Evolutionary conservation across 345 rosid genomes (phyloP).

Genomic region (Citrus maxima): DNA sequence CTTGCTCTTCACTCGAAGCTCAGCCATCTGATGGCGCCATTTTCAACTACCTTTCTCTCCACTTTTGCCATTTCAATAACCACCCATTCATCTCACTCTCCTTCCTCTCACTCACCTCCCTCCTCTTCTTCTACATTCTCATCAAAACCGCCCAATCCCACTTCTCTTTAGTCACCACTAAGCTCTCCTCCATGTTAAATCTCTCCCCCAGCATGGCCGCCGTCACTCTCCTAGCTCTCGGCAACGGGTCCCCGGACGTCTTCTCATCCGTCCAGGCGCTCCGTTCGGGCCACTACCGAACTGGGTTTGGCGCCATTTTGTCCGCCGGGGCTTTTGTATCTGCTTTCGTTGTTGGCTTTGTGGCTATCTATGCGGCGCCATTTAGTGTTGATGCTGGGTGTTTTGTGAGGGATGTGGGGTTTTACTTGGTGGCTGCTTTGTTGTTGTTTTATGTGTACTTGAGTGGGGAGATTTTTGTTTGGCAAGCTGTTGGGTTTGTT

Average conservation of each 20-base stretch:
- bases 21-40: constrained; percentile 34
- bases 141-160: constrained; percentile 93
- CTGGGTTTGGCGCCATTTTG: constrained; percentile 88
- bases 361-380: constrained; percentile 87
- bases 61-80: constrained; percentile 49
- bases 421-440: constrained; percentile 66
- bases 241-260: constrained; percentile 95
- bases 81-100: constrained; percentile 56
- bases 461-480: constrained; percentile 92
- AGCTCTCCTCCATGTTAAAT: constrained; percentile 61
- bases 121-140: constrained; percentile 80
- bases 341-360: constrained; percentile 91
- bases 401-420: constrained; percentile 79
- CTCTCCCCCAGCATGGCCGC: constrained; percentile 93
- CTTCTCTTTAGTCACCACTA: constrained; percentile 86
- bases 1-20: constrained; percentile 34
- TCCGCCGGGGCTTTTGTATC: constrained; percentile 94
- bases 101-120: constrained; percentile 48
- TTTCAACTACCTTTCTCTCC: constrained; percentile 65
- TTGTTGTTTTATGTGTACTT: constrained; percentile 80
- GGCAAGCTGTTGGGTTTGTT: constrained; percentile 92
- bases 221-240: constrained; percentile 85
- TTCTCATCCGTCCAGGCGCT: constrained; percentile 85
- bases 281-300: constrained; percentile 75
- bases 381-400: constrained; percentile 66